Conservation (phyloP, 139 green algal species). For the Chlamydomonas urium region DNA sequence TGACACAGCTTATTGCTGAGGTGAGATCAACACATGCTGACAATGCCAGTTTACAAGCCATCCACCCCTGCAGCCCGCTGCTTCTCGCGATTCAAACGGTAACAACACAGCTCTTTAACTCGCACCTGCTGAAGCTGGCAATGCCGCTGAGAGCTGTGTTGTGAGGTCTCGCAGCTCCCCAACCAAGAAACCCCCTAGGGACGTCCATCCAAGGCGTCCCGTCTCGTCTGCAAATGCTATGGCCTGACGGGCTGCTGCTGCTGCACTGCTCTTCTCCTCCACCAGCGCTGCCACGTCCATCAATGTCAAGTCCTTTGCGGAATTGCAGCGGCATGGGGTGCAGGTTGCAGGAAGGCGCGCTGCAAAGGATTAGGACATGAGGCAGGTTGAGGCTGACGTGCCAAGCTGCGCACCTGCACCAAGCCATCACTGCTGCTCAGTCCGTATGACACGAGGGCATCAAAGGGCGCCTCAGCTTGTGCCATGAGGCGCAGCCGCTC, state of each 20-base stretch:
- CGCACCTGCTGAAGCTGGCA: conserved; percentile 19
- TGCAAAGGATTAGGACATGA: background rate
- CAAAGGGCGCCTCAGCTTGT: background rate
- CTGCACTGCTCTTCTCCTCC: conserved; percentile 10
- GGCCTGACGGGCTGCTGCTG: background rate
- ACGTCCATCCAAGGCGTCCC: conserved; percentile 21
- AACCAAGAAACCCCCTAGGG: conserved; percentile 23
- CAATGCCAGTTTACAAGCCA: too few relatives aligned
- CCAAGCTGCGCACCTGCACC: background rate
- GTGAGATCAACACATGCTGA: too few relatives aligned
- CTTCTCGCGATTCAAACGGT: too few relatives aligned
- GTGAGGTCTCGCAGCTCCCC: conserved; percentile 32
- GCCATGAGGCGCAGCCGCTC: conserved; percentile 18
- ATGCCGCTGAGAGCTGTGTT: conserved; percentile 18
- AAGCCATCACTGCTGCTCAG: background rate
- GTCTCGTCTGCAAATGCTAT: conserved; percentile 32
- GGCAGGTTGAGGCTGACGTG: background rate
- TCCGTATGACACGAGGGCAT: background rate
- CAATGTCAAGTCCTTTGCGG: conserved; percentile 26
- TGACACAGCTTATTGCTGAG: too few relatives aligned
- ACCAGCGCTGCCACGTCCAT: conserved; percentile 18
- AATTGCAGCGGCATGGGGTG: background rate
- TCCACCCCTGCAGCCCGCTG: too few relatives aligned
- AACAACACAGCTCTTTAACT: too few relatives aligned
- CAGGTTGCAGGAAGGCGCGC: background rate